phyloP scores from a whole-genome alignment of 2,329 filamentous ascomycete genomes.

The Penicillium sp. region DNA sequence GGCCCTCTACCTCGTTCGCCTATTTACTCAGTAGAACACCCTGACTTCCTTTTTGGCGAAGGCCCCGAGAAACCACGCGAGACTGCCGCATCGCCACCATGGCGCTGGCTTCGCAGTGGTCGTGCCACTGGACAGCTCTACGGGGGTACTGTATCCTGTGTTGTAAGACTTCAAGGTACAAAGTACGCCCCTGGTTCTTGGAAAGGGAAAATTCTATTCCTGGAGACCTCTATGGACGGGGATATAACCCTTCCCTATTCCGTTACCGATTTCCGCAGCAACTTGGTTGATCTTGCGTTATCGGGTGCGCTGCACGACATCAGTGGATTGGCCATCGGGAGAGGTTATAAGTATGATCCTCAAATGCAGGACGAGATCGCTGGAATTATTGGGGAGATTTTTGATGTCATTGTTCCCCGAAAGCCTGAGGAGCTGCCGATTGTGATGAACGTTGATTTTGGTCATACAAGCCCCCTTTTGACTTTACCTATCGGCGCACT shows the following conservation, averaged over 20 bases:
- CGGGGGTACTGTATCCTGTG: conserved; percentile 28
- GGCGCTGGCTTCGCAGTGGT: conserved; percentile 4
- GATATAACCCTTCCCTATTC: background rate
- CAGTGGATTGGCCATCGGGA: conserved; percentile 44
- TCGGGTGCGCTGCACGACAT: conserved; percentile 45
- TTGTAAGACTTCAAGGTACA: too few relatives aligned
- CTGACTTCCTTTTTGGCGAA: background rate
- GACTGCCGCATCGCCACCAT: background rate
- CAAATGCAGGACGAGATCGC: conserved; percentile 29
- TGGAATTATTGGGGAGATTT: background rate
- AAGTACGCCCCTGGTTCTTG: too few relatives aligned
- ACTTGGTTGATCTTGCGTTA: conserved; percentile 42
- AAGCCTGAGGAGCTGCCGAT: conserved; percentile 31
- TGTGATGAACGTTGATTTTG: conserved; percentile 46
- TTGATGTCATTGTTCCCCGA: background rate
- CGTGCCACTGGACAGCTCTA: conserved; percentile 39
- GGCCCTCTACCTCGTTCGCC: too few relatives aligned
- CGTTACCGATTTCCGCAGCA: conserved; percentile 16
- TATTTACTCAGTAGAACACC: too few relatives aligned
- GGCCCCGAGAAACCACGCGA: background rate
- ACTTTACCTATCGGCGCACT: conserved; percentile 33
- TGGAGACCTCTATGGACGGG: conserved; percentile 42
- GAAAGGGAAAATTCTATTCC: conserved; percentile 17
- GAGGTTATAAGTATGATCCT: conserved; percentile 44
- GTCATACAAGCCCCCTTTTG: conserved; percentile 46